A percentile compares a stretch with the other conserved stretches of the same genome.
These are phyloP conservation scores for Rhodotorula sp. DNA, from an alignment of 1,284 basidiomycete species.

Conservation along the genomic window DNA sequence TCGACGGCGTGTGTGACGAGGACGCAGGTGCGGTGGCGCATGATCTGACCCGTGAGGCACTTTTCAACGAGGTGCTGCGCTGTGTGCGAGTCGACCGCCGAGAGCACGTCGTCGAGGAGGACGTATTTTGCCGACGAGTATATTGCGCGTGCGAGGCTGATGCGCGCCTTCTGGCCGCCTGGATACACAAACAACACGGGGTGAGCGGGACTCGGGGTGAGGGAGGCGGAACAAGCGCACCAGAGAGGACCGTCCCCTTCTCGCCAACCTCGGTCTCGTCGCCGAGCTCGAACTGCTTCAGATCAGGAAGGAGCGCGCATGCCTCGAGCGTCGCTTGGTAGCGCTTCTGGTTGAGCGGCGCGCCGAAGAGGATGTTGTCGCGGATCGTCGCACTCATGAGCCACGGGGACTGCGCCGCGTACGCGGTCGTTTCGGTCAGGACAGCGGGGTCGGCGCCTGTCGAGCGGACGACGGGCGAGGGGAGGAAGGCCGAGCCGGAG, in stretches of 20 bases:
- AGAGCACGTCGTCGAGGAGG: constrained; percentile 54
- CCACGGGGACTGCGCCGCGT: constrained; percentile 86
- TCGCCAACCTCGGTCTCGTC: constrained; percentile 72
- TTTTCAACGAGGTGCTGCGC: constrained; percentile 39
- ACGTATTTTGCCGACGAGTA: constrained; percentile 52
- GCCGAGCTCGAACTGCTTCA: constrained; percentile 74
- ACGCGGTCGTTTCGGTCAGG: constrained; percentile 73
- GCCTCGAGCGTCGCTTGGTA: constrained; percentile 75
- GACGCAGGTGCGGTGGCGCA: constrained; percentile 69
- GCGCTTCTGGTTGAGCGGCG: constrained; percentile 63
- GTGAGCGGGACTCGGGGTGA: background rate
- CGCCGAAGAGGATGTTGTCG: constrained; percentile 79
- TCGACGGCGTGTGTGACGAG: constrained; percentile 84
- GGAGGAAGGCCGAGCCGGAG: constrained; percentile 58
- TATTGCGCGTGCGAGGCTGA: constrained; percentile 49
- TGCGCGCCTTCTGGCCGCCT: constrained; percentile 49
- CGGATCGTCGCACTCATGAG: constrained; percentile 72
- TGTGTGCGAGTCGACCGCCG: constrained; percentile 54
- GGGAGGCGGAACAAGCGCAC: background rate
- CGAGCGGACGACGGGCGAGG: constrained; percentile 55
- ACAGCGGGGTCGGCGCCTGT: constrained; percentile 58
- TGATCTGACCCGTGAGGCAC: constrained; percentile 62
- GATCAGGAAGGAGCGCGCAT: constrained; percentile 73
- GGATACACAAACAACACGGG: accelerated
- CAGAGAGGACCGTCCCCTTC: constrained; percentile 65